Conservation (phyloP, 2,329 filamentous ascomycete genomes). For the Diaporthe australafricana region DNA sequence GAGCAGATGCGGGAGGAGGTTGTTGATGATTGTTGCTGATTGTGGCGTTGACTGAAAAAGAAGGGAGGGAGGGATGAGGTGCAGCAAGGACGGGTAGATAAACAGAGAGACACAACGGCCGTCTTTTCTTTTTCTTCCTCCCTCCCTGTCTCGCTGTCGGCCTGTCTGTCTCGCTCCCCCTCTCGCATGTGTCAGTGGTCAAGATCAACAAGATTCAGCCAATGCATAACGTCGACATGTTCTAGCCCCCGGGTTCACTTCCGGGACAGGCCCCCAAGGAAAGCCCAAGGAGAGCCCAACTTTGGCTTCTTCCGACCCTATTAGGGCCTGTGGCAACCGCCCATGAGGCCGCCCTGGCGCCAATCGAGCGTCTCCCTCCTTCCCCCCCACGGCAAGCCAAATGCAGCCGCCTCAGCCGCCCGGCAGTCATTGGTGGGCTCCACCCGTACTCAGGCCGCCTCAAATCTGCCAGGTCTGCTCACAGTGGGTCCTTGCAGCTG, state of each 20-base stretch:
- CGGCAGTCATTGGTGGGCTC: conserved; percentile 9
- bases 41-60: background rate
- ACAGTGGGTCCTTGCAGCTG: background rate
- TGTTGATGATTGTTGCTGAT: background rate
- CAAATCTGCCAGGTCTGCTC: background rate
- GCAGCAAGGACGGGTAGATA: background rate
- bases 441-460: background rate
- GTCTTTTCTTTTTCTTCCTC: background rate
- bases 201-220: background rate
- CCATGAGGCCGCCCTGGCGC: conserved; percentile 19
- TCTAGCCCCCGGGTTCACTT: conserved; percentile 6
- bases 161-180: background rate
- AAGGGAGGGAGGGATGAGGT: background rate
- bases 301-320: background rate
- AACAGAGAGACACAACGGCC: background rate
- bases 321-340: conserved; percentile 1
- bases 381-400: background rate
- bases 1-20: background rate
- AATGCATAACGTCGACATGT: conserved; percentile 15
- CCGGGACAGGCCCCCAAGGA: background rate
- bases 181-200: conserved; percentile 15
- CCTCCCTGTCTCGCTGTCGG: no score
- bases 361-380: conserved; percentile 13
- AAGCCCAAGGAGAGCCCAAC: background rate
- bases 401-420: conserved; percentile 12